Evolutionary conservation across 164 flowering plant genomes (phyloP).

Genomic region (Akebia trifoliata): DNA sequence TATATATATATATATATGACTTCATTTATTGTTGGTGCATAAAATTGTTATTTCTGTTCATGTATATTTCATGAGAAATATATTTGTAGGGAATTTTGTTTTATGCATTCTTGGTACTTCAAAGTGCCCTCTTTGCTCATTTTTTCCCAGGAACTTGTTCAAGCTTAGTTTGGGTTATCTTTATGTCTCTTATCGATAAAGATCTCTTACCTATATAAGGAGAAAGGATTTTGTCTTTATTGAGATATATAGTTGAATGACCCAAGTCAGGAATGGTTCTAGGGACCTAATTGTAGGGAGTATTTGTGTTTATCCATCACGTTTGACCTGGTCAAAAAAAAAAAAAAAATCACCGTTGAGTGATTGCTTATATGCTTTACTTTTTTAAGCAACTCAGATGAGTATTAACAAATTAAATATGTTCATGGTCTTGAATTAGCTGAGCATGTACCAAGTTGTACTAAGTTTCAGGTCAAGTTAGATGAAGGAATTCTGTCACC

Average conservation of each 20-base stretch:
- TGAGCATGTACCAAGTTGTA: neutral
- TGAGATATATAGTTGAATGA: too few species aligned
- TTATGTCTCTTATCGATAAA: neutral
- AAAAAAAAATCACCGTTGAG: too few species aligned
- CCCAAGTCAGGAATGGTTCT: too few species aligned
- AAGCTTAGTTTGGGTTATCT: neutral
- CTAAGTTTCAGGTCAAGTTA: too few species aligned
- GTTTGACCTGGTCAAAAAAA: too few species aligned
- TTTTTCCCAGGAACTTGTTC: neutral
- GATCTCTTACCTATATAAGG: neutral
- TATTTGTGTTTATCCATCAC: too few species aligned
- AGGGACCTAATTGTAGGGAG: too few species aligned
- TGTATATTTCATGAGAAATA: neutral
- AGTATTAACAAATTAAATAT: neutral
- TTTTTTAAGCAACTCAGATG: neutral
- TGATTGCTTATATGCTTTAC: neutral
- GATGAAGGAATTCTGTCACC: too few species aligned
- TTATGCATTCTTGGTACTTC: neutral
- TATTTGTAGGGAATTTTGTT: constrained; percentile 1
- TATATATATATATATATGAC: too few species aligned
- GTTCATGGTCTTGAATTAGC: neutral
- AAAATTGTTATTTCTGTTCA: neutral
- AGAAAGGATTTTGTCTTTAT: too few species aligned
- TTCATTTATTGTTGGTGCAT: too few species aligned
- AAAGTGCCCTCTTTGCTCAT: neutral